A percentile compares a stretch with the other conserved stretches of the same genome.
These are phyloP conservation scores for Breviolum minutum DNA, from an alignment of 73 alveolate genomes.

Conservation along the genomic window DNA sequence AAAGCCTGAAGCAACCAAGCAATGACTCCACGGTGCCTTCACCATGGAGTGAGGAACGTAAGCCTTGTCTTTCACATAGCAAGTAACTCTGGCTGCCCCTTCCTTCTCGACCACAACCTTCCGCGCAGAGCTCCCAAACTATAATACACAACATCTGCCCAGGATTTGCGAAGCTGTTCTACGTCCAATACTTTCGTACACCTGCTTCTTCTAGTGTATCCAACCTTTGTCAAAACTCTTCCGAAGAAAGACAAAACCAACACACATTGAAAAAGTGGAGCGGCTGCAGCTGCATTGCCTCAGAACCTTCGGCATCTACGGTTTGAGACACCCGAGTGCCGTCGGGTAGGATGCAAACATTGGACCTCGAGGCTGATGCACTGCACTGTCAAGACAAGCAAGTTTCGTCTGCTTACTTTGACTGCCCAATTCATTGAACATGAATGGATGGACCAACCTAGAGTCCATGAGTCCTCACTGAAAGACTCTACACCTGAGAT, in stretches of 20 bases:
- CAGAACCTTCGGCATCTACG: slow-evolving; percentile 40
- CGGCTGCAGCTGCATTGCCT: slow-evolving; percentile 6
- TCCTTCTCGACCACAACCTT: slow-evolving; percentile 60
- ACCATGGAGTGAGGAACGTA: slow-evolving; percentile 82
- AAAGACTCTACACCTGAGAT: not conserved
- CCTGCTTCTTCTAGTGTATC: too few species aligned
- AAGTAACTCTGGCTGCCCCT: slow-evolving; percentile 71
- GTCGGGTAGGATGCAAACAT: slow-evolving; percentile 66
- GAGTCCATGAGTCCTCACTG: not conserved
- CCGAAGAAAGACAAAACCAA: not conserved
- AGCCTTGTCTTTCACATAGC: slow-evolving; percentile 77
- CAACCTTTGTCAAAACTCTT: not conserved
- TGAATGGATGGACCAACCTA: not conserved
- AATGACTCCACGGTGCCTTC: not conserved
- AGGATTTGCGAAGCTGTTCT: too few species aligned
- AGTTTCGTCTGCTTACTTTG: not conserved
- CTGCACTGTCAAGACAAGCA: not conserved
- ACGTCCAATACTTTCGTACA: too few species aligned
- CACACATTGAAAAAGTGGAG: not conserved
- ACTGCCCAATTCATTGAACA: not conserved
- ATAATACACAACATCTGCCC: too few species aligned
- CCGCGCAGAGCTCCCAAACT: not conserved
- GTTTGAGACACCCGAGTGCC: slow-evolving; percentile 59
- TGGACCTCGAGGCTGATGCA: slow-evolving; percentile 1
- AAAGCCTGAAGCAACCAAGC: not conserved